phyloP scores from a whole-genome alignment of 495 filamentous ascomycete species.

The Tuber aestivum region DNA sequence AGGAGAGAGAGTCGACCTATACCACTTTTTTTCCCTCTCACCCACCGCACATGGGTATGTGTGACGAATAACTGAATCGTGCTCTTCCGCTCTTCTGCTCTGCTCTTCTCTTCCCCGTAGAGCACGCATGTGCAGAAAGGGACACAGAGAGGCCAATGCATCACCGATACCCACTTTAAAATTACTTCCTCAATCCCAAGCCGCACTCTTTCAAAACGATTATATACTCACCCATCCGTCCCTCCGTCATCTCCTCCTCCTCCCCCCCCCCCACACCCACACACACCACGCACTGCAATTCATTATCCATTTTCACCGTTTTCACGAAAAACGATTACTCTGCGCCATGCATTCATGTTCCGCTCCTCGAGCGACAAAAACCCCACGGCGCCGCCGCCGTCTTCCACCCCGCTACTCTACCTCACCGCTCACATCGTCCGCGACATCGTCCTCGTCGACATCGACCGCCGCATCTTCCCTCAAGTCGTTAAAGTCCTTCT shows the following conservation, averaged over 20 bases:
- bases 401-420: background rate
- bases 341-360: background rate
- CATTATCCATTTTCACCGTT: background rate
- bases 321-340: background rate
- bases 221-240: background rate
- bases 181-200: background rate
- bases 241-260: background rate
- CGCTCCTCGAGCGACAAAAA: background rate
- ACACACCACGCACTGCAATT: background rate
- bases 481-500: slow-evolving; percentile 3
- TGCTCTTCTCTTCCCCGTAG: background rate
- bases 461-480: slow-evolving; percentile 1
- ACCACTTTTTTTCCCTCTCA: background rate
- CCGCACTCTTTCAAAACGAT: background rate
- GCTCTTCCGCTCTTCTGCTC: background rate
- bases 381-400: slow-evolving; percentile 1
- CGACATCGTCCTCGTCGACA: background rate
- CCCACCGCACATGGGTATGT: background rate
- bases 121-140: background rate
- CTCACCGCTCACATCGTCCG: background rate
- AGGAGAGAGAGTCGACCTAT: background rate
- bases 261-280: background rate
- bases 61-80: background rate
- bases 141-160: background rate
- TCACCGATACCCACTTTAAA: background rate